Evolutionary conservation across 345 rosid species (phyloP), one percentile per base, ranked within the genome.

Genomic region (Euphorbia peplus): DNA sequence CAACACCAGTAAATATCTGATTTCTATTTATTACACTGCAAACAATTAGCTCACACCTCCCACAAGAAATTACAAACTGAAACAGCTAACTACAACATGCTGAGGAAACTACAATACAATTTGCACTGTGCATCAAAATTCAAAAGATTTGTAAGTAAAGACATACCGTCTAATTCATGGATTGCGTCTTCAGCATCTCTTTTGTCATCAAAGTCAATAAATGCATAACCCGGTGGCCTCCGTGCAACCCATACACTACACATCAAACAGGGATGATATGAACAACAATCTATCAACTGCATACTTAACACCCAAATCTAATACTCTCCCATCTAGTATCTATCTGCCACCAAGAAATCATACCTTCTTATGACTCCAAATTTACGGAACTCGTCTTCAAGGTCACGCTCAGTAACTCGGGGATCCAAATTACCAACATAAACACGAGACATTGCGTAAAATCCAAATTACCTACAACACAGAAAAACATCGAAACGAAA

Each of bases 151-250:
- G 54, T 16, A 9, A 35, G 10, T 16, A 11, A 39, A 30, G 10
- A 56, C 65, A 75, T 80, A 91, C 97, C 95, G 82, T 88, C 95
- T 75, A 88, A 42, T 37, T 75, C 97, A 76, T 86, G 89, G 46
- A 90, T 88, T 56, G 90, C 97, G 76, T 90, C 97, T 57, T 86
- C 79, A 0, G 95, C 97, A 77, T 91, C 95, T 72, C 97, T 87
- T 14, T 78, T 76, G 67, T 91, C 95, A 65, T 91, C 95, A 53
- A 91, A 91, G 70, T 91, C 97, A 9, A 91, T 71, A 72, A 91
- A 91, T 68, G 91, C 97, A 70, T 91, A 91, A n/a, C 97, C 97
- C 0, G 97, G 97, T 15, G 97, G 97, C 73, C 92, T 84, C n/a
- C 97, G 85, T 32, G 97, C 95, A 82, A 88, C 97, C 97, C 97